These are phyloP conservation scores for Lathyrus sativus DNA, from an alignment of 306 rosid genomes.

Conservation along the genomic window DNA sequence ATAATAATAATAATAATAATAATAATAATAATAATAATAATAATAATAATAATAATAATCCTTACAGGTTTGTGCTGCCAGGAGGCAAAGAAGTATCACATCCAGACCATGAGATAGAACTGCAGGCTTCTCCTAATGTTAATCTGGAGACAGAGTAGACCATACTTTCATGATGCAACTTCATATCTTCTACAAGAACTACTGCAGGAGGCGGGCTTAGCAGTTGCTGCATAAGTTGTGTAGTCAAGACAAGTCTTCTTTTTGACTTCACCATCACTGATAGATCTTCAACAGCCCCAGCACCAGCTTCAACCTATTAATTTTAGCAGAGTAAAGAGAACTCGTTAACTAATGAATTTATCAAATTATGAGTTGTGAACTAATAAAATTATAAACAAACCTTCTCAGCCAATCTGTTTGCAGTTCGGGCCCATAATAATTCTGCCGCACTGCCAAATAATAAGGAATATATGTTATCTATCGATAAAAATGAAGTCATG, in stretches of 20 bases:
- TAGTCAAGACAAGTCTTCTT: constrained; percentile 77
- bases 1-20: not conserved
- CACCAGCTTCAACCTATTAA: constrained; percentile 66
- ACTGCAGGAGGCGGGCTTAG: constrained; percentile 68
- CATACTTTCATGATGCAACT: constrained; percentile 63
- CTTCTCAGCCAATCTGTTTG: constrained; percentile 78
- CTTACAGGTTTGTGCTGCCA: constrained; percentile 63
- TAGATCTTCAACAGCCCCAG: constrained; percentile 58
- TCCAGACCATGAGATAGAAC: constrained; percentile 63
- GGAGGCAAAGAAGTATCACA: constrained; percentile 39
- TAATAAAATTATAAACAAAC: constrained; percentile 48
- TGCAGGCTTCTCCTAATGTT: constrained; percentile 76
- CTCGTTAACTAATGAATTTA: constrained; percentile 23
- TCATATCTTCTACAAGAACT: constrained; percentile 61
- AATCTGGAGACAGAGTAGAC: constrained; percentile 68
- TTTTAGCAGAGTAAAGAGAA: constrained; percentile 38
- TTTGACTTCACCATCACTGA: constrained; percentile 51
- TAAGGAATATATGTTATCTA: constrained; percentile 23
- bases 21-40: too few species aligned
- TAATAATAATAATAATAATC: constrained; percentile 5
- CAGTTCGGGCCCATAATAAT: constrained; percentile 70
- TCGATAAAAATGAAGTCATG: not conserved
- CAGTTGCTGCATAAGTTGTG: constrained; percentile 86
- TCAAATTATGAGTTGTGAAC: constrained; percentile 5
- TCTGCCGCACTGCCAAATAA: constrained; percentile 68